A percentile compares a stretch with the other conserved stretches of the same genome.
Conservation (phyloP, 768 basidiomycete genomes). For the Phaeotremella skinneri region DNA sequence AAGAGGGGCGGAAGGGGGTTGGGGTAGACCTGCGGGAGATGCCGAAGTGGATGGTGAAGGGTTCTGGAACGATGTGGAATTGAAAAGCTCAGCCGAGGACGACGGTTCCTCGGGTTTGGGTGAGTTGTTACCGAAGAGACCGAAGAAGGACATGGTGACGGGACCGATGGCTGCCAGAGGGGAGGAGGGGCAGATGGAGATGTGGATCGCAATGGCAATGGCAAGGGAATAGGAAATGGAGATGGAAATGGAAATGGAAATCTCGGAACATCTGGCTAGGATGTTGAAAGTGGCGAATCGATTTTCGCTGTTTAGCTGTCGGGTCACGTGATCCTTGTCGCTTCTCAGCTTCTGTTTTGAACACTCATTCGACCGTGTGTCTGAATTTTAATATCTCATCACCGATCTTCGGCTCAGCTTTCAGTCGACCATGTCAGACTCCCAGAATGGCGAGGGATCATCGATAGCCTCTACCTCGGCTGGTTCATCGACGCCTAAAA, state of each 20-base stretch:
- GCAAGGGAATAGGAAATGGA: constrained; percentile 4
- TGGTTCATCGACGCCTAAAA: constrained; percentile 7
- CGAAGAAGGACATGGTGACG: constrained; percentile 42
- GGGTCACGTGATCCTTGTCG: constrained; percentile 3
- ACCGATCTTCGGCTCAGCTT: neutral
- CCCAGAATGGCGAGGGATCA: neutral
- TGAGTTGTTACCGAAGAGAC: constrained; percentile 24
- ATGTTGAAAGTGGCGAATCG: neutral
- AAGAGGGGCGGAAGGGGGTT: neutral
- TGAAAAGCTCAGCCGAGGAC: constrained; percentile 45
- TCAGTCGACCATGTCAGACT: constrained; percentile 14
- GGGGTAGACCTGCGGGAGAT: constrained; percentile 14
- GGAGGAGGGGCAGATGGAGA: constrained; percentile 2
- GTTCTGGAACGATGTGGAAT: constrained; percentile 37
- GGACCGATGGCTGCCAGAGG: neutral
- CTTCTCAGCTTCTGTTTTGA: neutral
- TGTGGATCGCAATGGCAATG: neutral
- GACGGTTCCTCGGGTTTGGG: constrained; percentile 20
- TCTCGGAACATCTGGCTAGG: neutral
- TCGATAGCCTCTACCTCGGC: constrained; percentile 17
- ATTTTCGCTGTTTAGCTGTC: constrained; percentile 2
- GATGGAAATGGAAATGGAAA: too few species aligned
- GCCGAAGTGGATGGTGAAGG: constrained; percentile 11
- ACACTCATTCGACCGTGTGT: neutral
- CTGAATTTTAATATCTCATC: neutral